Evolutionary conservation across 2,329 filamentous ascomycete genomes (phyloP).

Genomic region (Leptographium wingfieldii): DNA sequence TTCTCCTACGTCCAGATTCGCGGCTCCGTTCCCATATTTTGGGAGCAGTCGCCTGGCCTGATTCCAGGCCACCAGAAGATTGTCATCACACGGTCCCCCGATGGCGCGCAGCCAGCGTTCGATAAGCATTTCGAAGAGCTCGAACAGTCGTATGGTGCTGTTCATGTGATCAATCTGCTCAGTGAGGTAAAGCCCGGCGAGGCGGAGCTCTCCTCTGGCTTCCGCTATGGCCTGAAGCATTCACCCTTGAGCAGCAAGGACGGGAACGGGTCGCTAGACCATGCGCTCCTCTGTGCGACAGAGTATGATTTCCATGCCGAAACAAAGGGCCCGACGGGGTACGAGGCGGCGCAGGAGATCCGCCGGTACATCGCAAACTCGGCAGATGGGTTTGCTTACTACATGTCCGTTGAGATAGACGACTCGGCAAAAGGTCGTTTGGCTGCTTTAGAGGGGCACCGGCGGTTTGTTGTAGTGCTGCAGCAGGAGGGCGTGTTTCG

Average conservation of each 20-base stretch:
- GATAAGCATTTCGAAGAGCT: conserved; percentile 89
- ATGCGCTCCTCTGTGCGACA: conserved; percentile 64
- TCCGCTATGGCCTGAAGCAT: conserved; percentile 62
- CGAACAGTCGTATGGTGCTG: conserved; percentile 73
- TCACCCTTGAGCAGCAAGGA: conserved; percentile 53
- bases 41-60: conserved; percentile 84
- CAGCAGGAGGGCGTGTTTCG: conserved; percentile 94
- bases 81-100: conserved; percentile 70
- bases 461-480: conserved; percentile 54
- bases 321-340: conserved; percentile 73
- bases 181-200: conserved; percentile 81
- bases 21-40: conserved; percentile 90
- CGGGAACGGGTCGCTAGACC: conserved; percentile 43
- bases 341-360: conserved; percentile 82
- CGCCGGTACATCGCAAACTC: conserved; percentile 65
- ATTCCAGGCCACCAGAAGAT: conserved; percentile 93
- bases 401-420: conserved; percentile 61
- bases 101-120: conserved; percentile 89
- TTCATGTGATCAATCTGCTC: conserved; percentile 90
- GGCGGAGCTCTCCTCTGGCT: conserved; percentile 68
- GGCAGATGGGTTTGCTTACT: conserved; percentile 85
- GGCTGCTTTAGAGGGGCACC: conserved; percentile 11
- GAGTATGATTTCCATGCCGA: conserved; percentile 97
- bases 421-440: conserved; percentile 30
- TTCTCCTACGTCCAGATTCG: conserved; percentile 92